These are phyloP conservation scores for Rhododendron molle DNA, from an alignment of 148 eudicot species.

Conservation along the genomic window DNA sequence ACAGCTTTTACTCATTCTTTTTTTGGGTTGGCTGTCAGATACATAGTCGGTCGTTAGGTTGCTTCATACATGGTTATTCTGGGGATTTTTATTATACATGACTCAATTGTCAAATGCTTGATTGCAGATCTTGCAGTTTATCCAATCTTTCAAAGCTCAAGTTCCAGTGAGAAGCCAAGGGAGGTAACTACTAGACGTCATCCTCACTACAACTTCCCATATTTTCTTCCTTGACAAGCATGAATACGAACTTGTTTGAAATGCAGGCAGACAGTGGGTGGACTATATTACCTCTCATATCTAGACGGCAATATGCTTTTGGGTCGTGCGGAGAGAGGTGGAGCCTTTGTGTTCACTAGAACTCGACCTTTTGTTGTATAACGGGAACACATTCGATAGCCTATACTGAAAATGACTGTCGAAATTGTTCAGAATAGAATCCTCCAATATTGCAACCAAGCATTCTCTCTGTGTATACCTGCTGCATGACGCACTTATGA, in stretches of 20 bases:
- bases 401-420: background rate
- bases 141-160: constrained; percentile 74
- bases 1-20: background rate
- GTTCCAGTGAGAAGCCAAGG: constrained; percentile 56
- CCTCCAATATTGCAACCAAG: background rate
- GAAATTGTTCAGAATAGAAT: background rate
- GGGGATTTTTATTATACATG: background rate
- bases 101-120: background rate
- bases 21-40: background rate
- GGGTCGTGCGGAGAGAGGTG: constrained; percentile 92
- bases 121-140: constrained; percentile 77
- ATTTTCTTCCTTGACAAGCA: background rate
- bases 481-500: background rate
- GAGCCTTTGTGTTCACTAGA: constrained; percentile 80
- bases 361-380: constrained; percentile 53
- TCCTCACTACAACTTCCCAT: background rate
- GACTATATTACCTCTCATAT: constrained; percentile 85
- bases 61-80: background rate
- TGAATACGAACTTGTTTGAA: background rate
- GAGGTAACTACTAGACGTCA: constrained; percentile 33
- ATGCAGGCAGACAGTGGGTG: constrained; percentile 72
- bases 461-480: background rate
- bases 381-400: background rate
- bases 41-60: background rate
- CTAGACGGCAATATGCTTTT: constrained; percentile 80